Evolutionary conservation across 345 rosid species (phyloP), one percentile per base, ranked within the genome.

Genomic region (Leavenworthia alabamica): DNA sequence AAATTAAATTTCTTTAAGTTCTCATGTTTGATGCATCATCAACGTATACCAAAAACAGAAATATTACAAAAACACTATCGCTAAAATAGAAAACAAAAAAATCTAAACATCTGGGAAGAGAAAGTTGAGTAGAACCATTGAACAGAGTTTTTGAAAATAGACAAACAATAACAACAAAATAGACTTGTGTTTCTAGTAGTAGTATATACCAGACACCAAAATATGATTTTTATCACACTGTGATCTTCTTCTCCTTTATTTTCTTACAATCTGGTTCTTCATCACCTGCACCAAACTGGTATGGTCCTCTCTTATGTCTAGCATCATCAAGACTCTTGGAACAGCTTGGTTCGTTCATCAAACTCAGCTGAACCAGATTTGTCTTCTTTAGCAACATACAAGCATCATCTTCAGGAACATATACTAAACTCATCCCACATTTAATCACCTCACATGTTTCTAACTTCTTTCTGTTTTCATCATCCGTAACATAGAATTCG

Each of bases 341-440:
- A 13, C 41, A 54, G 6, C 43, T 69, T 69, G 27, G 15, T 54
- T 37, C 22, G 0, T 43, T 36, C 50, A 11, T 54, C 16, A 14
- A 45, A 53, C 56, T 36, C 36, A 20, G 0, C 28, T 53, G 62
- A 61, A 61, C 43, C 19, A 36, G 15, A 45, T 61, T 61, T 36
- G 50, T 54, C 68, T 69, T 69, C 56, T 69, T 61, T 14, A 69
- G 1, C 17, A 61, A 54, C 26, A 36, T 44, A 54, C 62, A 53
- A 5, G 31, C 49, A 14, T 61, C 68, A 44, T 54, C 68, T 19
- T 61, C 57, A 61, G 55, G 62, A 61, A 33, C 57, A 57, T 71
- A 64, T 35, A 73, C 47, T 56, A 67, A 31, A 67, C 60, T 48
- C 56, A 73, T 53, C 24, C 77, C 77, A 67, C 66, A 62, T 52